Evolutionary conservation across 116 monocot species (phyloP), one percentile per base, ranked within the genome.

Genomic region (Trichopus zeylanicus): DNA sequence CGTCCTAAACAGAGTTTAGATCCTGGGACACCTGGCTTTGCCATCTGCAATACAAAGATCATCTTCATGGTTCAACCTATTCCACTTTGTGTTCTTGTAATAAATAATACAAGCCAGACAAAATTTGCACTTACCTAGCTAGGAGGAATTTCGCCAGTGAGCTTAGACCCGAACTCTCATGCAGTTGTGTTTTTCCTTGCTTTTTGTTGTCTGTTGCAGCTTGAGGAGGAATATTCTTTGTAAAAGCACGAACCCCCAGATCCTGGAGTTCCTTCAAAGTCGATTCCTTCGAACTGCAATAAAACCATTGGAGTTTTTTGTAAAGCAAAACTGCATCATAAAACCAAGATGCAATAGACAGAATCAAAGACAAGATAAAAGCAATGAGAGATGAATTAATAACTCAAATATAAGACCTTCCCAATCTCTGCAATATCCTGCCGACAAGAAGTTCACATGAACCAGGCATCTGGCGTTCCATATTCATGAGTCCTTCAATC

Each of bases 71-170:
- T 10, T 9, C 24, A 13, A 25, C 6, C 3, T 8, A 39, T 18
- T 26, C 3, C 6, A 42, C n/a, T n/a, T n/a, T n/a, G n/a, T n/a
- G n/a, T n/a, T n/a, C n/a, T n/a, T n/a, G n/a, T n/a, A n/a, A n/a
- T n/a, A 6, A 26, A 5, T 26, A 35, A 35, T 23, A 11, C 2
- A 19, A 27, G 18, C 27, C 3, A 30, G 20, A 3, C 2, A 29
- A 7, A 53, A 64, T 22, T 1, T 16, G 12, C 4, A 38, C 55
- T 3, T 35, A 94, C 94, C 89, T 94, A 31, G 83, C 64, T 26
- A 94, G 83, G 52, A 94, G 94, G 65, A 94, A 94, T 64, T 78
- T 94, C 11, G 89, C 86, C 29, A 94, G 80, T 37, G 94, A 81
- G 54, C 86, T 89, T 49, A 82, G 60, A 63, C 51, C 72, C 15